Evolutionary conservation across 2,329 filamentous ascomycete species (phyloP).

Genomic region (Aspergillus spinulosporus): DNA sequence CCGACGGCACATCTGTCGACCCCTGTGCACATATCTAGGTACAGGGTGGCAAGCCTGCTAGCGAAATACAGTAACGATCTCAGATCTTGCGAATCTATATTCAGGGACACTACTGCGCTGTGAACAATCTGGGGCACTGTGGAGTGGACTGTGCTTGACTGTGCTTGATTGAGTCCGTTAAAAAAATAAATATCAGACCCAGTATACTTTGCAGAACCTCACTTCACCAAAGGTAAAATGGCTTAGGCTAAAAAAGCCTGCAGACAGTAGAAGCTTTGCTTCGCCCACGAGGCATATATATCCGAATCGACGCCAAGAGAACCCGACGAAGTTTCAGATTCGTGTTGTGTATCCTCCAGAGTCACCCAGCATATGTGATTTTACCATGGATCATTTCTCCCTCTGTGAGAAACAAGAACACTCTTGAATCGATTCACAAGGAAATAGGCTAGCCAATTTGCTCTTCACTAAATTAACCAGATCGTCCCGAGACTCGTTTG

Average conservation of each 20-base stretch:
- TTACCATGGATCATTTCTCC: neutral
- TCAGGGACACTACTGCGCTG: too few relatives aligned
- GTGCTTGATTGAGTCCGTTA: too few relatives aligned
- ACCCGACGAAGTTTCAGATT: neutral
- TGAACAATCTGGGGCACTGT: too few relatives aligned
- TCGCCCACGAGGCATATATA: constrained; percentile 2
- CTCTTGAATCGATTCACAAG: neutral
- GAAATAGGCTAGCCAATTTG: neutral
- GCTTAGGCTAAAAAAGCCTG: constrained; percentile 1
- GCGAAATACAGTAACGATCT: too few relatives aligned
- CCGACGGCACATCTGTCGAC: too few relatives aligned
- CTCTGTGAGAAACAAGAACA: neutral
- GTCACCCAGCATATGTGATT: neutral
- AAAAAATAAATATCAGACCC: too few relatives aligned
- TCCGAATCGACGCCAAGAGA: neutral
- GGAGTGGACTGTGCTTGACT: too few relatives aligned
- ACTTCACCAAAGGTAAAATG: too few relatives aligned
- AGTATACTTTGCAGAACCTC: too few relatives aligned
- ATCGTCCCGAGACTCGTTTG: neutral
- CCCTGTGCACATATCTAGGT: too few relatives aligned
- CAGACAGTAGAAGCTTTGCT: constrained; percentile 5
- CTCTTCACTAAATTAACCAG: neutral
- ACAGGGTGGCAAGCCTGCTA: too few relatives aligned
- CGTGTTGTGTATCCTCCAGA: neutral
- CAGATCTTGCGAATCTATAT: too few relatives aligned